Evolutionary conservation across 2,329 filamentous ascomycete species (phyloP).

Genomic region (Phoma sp.): DNA sequence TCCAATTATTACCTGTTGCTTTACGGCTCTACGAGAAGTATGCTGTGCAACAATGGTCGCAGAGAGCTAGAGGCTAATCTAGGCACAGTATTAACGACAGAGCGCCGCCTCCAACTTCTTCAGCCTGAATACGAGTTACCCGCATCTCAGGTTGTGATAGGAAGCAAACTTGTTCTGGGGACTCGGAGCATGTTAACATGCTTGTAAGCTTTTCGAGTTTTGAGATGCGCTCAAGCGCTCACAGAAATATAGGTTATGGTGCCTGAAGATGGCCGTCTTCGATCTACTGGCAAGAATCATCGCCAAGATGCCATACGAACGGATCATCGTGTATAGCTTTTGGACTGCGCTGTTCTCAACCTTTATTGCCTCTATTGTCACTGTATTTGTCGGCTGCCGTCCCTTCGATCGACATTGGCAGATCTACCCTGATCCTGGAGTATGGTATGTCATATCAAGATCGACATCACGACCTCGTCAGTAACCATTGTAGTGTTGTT

Average conservation of each 20-base stretch:
- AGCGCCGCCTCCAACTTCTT: slow-evolving; percentile 15
- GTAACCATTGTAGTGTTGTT: slow-evolving; percentile 22
- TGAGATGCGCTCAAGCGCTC: not conserved
- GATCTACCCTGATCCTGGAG: slow-evolving; percentile 25
- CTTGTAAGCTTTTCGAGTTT: slow-evolving; percentile 12
- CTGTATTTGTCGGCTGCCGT: slow-evolving; percentile 20
- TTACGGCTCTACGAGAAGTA: slow-evolving; percentile 29
- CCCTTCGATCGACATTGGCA: slow-evolving; percentile 25
- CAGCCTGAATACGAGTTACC: slow-evolving; percentile 3
- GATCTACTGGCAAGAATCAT: slow-evolving; percentile 25
- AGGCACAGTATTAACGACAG: slow-evolving; percentile 11
- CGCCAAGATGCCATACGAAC: slow-evolving; percentile 26
- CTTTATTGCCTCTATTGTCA: slow-evolving; percentile 24
- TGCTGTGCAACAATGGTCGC: not conserved
- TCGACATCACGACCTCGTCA: not conserved
- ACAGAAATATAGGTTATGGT: slow-evolving; percentile 22
- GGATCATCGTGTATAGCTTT: slow-evolving; percentile 16
- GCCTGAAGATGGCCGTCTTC: slow-evolving; percentile 27
- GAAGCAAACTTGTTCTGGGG: slow-evolving; percentile 24
- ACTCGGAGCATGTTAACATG: slow-evolving; percentile 26
- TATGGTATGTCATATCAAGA: slow-evolving; percentile 17
- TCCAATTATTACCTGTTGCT: slow-evolving; percentile 23
- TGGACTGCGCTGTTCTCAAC: slow-evolving; percentile 16
- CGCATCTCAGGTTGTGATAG: slow-evolving; percentile 9
- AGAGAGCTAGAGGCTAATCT: not conserved